Evolutionary conservation across 2,329 filamentous ascomycete species (phyloP).

Genomic region (Didymella exigua): DNA sequence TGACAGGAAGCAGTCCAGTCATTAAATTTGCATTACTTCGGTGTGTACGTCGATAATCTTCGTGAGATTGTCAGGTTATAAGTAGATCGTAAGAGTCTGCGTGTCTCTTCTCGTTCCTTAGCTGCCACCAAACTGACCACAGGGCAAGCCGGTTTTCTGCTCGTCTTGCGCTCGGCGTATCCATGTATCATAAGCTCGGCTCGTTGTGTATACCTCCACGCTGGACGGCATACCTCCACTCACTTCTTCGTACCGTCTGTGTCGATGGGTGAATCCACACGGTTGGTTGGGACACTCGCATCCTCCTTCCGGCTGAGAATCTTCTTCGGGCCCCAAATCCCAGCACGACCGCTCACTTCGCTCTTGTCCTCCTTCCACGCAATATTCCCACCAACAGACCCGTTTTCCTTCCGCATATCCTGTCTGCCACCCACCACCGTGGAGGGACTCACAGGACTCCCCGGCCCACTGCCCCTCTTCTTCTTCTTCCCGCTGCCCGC

Average conservation of each 20-base stretch:
- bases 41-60: neutral
- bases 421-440: neutral
- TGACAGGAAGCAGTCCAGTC: neutral
- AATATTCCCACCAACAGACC: neutral
- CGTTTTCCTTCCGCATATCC: constrained; percentile 15
- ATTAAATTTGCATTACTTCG: neutral
- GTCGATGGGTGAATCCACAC: neutral
- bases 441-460: neutral
- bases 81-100: neutral
- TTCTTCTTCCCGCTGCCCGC: constrained; percentile 27
- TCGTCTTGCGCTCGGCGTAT: neutral
- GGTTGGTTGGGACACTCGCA: neutral
- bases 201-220: neutral
- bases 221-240: neutral
- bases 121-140: too few species aligned
- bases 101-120: neutral
- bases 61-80: neutral
- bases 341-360: constrained; percentile 28
- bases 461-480: constrained; percentile 4
- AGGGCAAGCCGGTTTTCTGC: neutral
- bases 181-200: neutral
- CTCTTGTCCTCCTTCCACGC: constrained; percentile 10
- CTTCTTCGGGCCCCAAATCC: constrained; percentile 35
- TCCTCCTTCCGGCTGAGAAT: constrained; percentile 32
- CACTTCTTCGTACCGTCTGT: constrained; percentile 1